Base-by-base conservation (phyloP, 2,329 filamentous ascomycete species). In the Penicillium sp. region DNA sequence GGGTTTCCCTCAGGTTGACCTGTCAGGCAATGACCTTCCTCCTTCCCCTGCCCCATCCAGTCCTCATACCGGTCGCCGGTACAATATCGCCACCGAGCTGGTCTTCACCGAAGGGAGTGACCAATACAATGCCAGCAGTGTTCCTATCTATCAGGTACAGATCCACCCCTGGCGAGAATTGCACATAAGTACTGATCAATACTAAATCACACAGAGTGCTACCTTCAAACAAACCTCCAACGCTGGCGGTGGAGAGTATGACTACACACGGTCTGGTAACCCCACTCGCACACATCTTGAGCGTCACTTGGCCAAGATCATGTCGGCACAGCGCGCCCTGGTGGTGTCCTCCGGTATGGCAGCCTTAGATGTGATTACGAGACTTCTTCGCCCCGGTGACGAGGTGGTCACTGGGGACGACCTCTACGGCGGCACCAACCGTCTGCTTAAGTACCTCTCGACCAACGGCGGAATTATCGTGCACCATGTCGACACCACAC, bases 281-380 rank as follows among this genome's bases (percentile, higher is more conserved):
- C 93, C 93, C 17, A 98, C 93, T 51, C 82, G 93, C 57, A 95
- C 91, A 31, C 93, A 98, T 65, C 81, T 98, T 55, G 93, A 98
- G 75, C 83, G 91, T 52, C 93, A 98, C 71, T 77, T 98, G 61
- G 93, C 94, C 64, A 98, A 98, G 80, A 95, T 98, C 68, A 98
- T 98, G 94, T 90, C 88, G 61, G 93, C 93, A 40, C 83, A 83
- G 62, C 86, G 94, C 49, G 88, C 88, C 9, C 80, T 98, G 44
- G 91, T 94, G 43, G 91, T 97, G 39, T 89, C 90, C 47, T 97
- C 91, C 1, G 93, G 93, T 51, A 98, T 98, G 93, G 93, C 89
- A 46, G 93, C 93, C 22, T 76, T 97, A 63, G 93, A 98, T 71
- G 91, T 98, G 56, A 96, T 98, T 59, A 94, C 89, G 15, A 84